Evolutionary conservation across 2,329 filamentous ascomycete genomes (phyloP).

Genomic region (Rhynchosporium graminicola): DNA sequence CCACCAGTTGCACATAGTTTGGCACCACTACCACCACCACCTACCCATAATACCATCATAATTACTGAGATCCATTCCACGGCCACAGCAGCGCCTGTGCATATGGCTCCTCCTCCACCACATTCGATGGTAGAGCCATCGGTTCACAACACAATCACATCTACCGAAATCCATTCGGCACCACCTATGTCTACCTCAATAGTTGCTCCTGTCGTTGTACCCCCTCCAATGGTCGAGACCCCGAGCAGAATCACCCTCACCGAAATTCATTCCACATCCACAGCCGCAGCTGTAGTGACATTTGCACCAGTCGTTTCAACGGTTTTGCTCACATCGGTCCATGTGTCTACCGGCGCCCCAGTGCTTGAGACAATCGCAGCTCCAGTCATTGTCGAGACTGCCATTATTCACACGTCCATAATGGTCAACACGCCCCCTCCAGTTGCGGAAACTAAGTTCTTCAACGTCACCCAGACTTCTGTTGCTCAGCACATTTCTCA

Average conservation of each 20-base stretch:
- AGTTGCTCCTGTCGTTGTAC: too few species aligned
- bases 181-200: too few species aligned
- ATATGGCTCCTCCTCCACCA: background rate
- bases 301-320: slow-evolving; percentile 8
- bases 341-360: background rate
- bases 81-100: background rate
- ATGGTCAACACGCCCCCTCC: slow-evolving; percentile 11
- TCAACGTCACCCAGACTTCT: slow-evolving; percentile 4
- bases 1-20: background rate
- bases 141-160: too few species aligned
- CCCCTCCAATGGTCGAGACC: too few species aligned
- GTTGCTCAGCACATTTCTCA: slow-evolving; percentile 7
- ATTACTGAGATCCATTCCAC: slow-evolving; percentile 12
- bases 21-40: slow-evolving; percentile 4
- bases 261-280: slow-evolving; percentile 11
- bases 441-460: slow-evolving; percentile 3
- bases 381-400: slow-evolving; percentile 6
- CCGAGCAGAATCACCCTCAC: background rate
- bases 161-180: too few species aligned
- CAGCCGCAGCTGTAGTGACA: slow-evolving; percentile 9
- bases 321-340: slow-evolving; percentile 3
- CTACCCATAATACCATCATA: slow-evolving; percentile 3
- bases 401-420: slow-evolving; percentile 10
- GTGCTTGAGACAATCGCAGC: background rate
- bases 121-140: too few species aligned